These are phyloP conservation scores for Ceratocystiopsis sp. DNA, from an alignment of 2,329 filamentous ascomycete genomes.

Conservation along the genomic window DNA sequence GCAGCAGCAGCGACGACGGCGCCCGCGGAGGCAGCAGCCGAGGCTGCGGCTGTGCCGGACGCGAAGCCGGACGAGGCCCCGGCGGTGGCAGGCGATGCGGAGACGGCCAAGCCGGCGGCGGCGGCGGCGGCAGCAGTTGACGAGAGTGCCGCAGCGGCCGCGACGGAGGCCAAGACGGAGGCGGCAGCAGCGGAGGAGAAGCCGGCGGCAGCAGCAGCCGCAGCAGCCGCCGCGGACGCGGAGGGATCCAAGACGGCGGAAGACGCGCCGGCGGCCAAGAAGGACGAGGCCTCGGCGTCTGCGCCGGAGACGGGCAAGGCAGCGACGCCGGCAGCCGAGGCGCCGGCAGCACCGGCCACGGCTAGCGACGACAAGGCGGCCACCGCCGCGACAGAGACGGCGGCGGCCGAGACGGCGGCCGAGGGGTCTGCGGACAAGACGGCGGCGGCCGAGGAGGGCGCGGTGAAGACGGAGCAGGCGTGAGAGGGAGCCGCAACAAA, in stretches of 20 bases:
- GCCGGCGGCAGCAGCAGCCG: too few species aligned
- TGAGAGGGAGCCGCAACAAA: too few species aligned
- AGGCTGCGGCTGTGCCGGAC: neutral
- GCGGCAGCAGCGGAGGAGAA: neutral
- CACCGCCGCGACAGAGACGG: too few species aligned
- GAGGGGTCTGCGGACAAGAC: slow-evolving; percentile 4
- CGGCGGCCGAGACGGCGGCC: too few species aligned
- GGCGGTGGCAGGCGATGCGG: neutral
- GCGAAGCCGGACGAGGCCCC: neutral
- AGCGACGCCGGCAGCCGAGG: neutral
- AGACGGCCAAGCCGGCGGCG: neutral
- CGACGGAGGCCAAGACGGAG: too few species aligned
- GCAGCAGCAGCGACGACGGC: too few species aligned
- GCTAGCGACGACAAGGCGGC: slow-evolving; percentile 10
- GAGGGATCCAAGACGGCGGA: slow-evolving; percentile 2
- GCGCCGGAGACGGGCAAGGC: neutral
- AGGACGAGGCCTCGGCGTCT: too few species aligned
- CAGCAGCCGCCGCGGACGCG: neutral
- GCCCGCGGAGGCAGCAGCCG: too few species aligned
- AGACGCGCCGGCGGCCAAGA: neutral
- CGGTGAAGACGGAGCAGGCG: too few species aligned
- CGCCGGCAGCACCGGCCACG: slow-evolving; percentile 8
- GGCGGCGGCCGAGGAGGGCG: neutral
- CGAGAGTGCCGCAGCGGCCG: too few species aligned
- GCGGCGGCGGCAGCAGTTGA: too few species aligned